phyloP scores from a whole-genome alignment of 805 yeast species.

The Schwanniomyces polymorphus region DNA sequence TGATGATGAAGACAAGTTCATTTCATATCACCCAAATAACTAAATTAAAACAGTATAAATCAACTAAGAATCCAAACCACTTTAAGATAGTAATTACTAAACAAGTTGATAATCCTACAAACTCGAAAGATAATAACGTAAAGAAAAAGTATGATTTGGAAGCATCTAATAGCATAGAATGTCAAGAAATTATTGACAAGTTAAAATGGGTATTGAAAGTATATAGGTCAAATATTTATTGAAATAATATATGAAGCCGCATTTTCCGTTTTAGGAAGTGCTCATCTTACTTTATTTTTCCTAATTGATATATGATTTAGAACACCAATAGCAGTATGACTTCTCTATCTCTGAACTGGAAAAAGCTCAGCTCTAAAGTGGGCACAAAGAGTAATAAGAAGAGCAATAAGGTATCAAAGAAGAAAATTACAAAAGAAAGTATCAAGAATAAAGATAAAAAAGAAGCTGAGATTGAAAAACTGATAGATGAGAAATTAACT shows the following conservation, averaged over 20 bases:
- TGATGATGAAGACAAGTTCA: slow-evolving; percentile 77
- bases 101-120: slow-evolving; percentile 20
- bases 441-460: background rate
- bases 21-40: slow-evolving; percentile 80
- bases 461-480: background rate
- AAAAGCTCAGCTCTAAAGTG: slow-evolving; percentile 15
- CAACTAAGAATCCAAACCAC: slow-evolving; percentile 64
- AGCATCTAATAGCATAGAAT: slow-evolving; percentile 58
- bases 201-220: slow-evolving; percentile 58
- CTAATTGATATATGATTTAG: background rate
- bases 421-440: slow-evolving; percentile 8
- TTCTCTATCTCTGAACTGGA: slow-evolving; percentile 24
- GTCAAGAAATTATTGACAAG: slow-evolving; percentile 75
- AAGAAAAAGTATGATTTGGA: slow-evolving; percentile 87
- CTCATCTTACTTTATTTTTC: slow-evolving; percentile 1
- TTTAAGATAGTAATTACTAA: slow-evolving; percentile 72
- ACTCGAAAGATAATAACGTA: slow-evolving; percentile 54
- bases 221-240: slow-evolving; percentile 33
- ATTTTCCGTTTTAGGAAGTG: background rate
- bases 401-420: slow-evolving; percentile 10
- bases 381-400: slow-evolving; percentile 1
- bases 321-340: slow-evolving; percentile 1
- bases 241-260: slow-evolving; percentile 1
- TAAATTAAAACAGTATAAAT: slow-evolving; percentile 69
- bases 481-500: no score